Evolutionary conservation across 352 stramenopile genomes (phyloP), one percentile per base, ranked within the genome.

Genomic region (Pythium phragmitis): DNA sequence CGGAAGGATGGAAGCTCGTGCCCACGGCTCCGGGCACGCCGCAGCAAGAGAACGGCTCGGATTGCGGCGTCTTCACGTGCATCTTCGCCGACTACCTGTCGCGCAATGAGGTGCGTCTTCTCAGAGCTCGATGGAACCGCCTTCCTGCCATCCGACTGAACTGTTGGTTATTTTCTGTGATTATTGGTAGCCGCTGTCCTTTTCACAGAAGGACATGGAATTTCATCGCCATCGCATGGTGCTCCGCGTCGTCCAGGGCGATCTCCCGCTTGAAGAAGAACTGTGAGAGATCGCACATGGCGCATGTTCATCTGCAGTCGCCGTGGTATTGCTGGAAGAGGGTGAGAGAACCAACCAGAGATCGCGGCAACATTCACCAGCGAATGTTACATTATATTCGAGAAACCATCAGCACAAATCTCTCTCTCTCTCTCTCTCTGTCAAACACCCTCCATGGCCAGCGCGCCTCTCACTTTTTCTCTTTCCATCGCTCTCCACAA

Each of bases 61-160:
- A 96, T 49, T 96, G 87, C 57, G 87, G 87, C 50, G 82, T 96
- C 7, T 96, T 96, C 52, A 90, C 85, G 34, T 93, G 85, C 71
- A 91, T 92, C 65, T 94, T 96, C 54, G 87, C 87, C 0, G 87
- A 96, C 63, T 96, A 80, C 37, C 43, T 95, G 17, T 84, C 82
- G 46, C 79, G 73, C 37, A 79, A 89, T 65, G 63, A 70, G 74
- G 86, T 94, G 39, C 51, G 76, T 69, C 13, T 16, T 46, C 17
- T 43, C 21, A 21, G 21, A 21, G 21, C 21, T 21, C 30, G 33
- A 14, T 41, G 13, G 2, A 36, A 56, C 30, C 33, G 21, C 52
- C 7, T 41, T 59, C 2, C 26, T 59, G 42, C 12, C 34, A 26
- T 17, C 6, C 48, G 34, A 13, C 11, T 39, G 34, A 13, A 3